Conservation (phyloP, 75 land plant genomes). For the Ceratopteris richardii region DNA sequence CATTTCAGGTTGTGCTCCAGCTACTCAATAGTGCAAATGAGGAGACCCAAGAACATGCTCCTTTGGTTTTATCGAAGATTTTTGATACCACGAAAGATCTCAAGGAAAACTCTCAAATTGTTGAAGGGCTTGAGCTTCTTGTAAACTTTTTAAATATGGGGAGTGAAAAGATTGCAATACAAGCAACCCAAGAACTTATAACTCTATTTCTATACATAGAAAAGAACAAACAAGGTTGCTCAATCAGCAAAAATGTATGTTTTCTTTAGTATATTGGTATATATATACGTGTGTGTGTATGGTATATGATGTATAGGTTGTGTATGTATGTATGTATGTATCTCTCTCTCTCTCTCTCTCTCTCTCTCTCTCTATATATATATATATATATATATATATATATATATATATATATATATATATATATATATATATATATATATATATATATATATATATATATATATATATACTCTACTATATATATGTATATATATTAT, state of each 20-base stretch:
- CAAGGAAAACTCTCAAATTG: constrained; percentile 52
- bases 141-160: constrained; percentile 64
- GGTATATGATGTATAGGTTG: too few species aligned
- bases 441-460: too few species aligned
- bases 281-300: too few species aligned
- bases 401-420: too few species aligned
- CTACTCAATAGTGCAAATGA: constrained; percentile 51
- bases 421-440: too few species aligned
- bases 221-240: constrained; percentile 31
- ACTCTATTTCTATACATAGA: constrained; percentile 55
- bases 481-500: too few species aligned
- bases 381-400: too few species aligned
- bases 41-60: constrained; percentile 68
- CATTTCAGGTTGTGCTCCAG: constrained; percentile 52
- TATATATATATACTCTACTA: too few species aligned
- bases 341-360: too few species aligned
- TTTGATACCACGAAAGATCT: constrained; percentile 66
- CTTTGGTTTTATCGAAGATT: constrained; percentile 71
- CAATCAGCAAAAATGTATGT: constrained; percentile 43
- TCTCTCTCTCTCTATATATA: too few species aligned
- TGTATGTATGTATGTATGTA: too few species aligned
- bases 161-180: constrained; percentile 59
- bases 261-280: too few species aligned
- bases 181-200: constrained; percentile 76
- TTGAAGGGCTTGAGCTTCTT: constrained; percentile 59